Evolutionary conservation across 129 eudicot genomes (phyloP), one percentile per base, ranked within the genome.

Genomic region (Ambrosia trifida): DNA sequence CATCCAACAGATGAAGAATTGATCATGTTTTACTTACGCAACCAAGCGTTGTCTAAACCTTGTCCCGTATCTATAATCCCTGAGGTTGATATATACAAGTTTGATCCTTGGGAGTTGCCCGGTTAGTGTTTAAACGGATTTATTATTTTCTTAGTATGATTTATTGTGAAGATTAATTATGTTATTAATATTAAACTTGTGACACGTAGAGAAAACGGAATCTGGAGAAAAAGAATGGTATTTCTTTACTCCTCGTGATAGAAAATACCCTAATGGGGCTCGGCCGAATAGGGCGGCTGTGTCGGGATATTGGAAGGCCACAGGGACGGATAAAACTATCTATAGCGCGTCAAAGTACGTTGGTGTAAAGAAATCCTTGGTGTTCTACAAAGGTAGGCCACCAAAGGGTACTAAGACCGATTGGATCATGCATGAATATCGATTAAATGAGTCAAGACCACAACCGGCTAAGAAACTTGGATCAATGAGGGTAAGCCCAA

Each of bases 1-100:
- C 97, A 87, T 64, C 97, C 97, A 0, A 90, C 97, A 2, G 97
- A 90, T 54, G 97, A 90, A 38, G 97, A 91, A 68, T 62, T 91
- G 8, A 91, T 91, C 77, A 83, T 91, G 95, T 84, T 62, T 52
- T 89, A 89, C 51, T 84, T 89, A 19, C 81, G 80, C 30, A 83
- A 89, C 71, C 96, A 89, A 31, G 76, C 87, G 51, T 76, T 76
- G 17, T 83, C 96, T 2, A 81, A 66, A 44, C 91, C 96, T 4
- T 88, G 96, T 66, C 89, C 91, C 3, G 85, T 81, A 17, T 76
- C 91, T 1, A 88, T 88, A 28, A 88, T 88, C 78, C 89, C 96
- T 0, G 96, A 88, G 73, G 84, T 86, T 18, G 85, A 91, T 81
- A 86, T 91, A 17, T 91, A 91, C 80, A 91, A 91, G 58, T 88